These are phyloP conservation scores for Leucocoprinus leucothites DNA, from an alignment of 768 basidiomycete species.

Conservation along the genomic window DNA sequence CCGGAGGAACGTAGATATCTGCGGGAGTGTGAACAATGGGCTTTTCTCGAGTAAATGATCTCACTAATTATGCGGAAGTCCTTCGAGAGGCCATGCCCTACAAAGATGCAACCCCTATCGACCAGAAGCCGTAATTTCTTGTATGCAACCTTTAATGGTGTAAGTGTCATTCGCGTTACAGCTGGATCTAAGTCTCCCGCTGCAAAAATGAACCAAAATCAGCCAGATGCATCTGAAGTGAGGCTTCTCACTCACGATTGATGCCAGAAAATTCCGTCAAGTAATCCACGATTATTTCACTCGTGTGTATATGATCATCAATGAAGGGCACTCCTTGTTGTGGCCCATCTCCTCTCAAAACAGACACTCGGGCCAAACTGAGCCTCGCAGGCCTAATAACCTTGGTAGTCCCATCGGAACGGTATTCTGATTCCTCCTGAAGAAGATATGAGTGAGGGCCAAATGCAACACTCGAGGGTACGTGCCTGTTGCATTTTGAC, in stretches of 20 bases:
- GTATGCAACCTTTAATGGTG: conserved; percentile 96
- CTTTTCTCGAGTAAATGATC: conserved; percentile 22
- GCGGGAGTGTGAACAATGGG: neutral
- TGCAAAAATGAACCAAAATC: conserved; percentile 26
- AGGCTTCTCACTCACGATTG: conserved; percentile 55
- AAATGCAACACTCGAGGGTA: neutral
- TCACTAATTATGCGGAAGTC: conserved; percentile 98
- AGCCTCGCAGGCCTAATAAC: conserved; percentile 88
- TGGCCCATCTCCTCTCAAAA: conserved; percentile 80
- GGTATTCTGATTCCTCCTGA: conserved; percentile 92
- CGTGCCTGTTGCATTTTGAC: conserved; percentile 91
- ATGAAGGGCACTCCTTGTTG: conserved; percentile 89
- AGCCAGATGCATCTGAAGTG: neutral
- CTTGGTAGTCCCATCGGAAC: conserved; percentile 93
- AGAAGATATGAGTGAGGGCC: neutral
- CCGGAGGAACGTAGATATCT: conserved; percentile 96
- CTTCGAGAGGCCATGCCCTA: conserved; percentile 95
- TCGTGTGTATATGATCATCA: conserved; percentile 97
- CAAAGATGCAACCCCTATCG: conserved; percentile 93
- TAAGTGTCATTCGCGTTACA: conserved; percentile 81
- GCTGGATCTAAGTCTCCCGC: conserved; percentile 91
- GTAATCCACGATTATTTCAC: conserved; percentile 93
- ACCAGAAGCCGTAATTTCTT: conserved; percentile 94
- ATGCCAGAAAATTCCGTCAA: conserved; percentile 97
- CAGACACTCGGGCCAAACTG: conserved; percentile 92